phyloP scores from a whole-genome alignment of 2,329 filamentous ascomycete genomes.

The Penicillium aurantiogriseum region DNA sequence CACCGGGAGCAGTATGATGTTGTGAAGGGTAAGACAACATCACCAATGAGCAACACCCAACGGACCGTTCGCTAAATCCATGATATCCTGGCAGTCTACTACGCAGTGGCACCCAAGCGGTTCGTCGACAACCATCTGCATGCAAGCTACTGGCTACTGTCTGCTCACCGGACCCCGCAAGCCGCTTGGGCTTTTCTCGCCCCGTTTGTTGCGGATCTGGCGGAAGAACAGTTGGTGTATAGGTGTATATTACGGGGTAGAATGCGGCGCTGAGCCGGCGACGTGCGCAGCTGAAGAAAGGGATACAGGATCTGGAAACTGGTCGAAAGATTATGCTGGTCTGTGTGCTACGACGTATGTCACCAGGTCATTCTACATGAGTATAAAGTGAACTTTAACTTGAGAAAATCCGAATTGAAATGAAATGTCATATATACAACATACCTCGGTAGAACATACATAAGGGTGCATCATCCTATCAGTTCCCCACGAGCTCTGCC shows the following conservation, averaged over 20 bases:
- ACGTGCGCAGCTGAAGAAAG: not conserved
- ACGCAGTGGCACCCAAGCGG: slow-evolving; percentile 59
- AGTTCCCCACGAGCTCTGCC: slow-evolving; percentile 19
- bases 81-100: slow-evolving; percentile 61
- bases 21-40: too few species aligned
- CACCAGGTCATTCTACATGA: not conserved
- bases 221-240: slow-evolving; percentile 49
- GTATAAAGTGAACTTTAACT: not conserved
- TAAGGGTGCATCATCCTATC: slow-evolving; percentile 7
- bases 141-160: slow-evolving; percentile 57
- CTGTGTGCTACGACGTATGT: not conserved
- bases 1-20: not conserved
- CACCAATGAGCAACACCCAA: slow-evolving; percentile 7
- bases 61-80: slow-evolving; percentile 52
- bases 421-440: not conserved
- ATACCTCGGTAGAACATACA: not conserved
- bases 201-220: slow-evolving; percentile 53
- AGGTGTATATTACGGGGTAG: slow-evolving; percentile 59
- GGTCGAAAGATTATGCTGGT: not conserved
- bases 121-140: slow-evolving; percentile 63
- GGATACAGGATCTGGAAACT: not conserved
- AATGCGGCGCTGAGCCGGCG: slow-evolving; percentile 37
- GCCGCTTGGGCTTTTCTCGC: slow-evolving; percentile 55
- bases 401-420: not conserved
- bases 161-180: slow-evolving; percentile 52